These are phyloP conservation scores for Picea glauca DNA, from an alignment of 75 land plant genomes.

Conservation along the genomic window DNA sequence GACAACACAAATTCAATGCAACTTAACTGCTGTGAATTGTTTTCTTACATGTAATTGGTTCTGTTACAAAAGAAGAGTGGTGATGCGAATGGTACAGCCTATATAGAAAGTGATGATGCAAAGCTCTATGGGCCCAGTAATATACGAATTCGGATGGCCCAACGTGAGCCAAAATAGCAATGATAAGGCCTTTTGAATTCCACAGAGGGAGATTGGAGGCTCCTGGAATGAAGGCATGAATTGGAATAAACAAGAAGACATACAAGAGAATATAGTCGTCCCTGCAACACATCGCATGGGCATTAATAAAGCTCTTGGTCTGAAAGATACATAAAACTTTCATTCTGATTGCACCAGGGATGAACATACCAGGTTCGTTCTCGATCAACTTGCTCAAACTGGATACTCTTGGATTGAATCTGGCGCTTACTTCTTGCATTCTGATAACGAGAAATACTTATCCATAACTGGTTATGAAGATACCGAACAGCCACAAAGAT, in stretches of 20 bases:
- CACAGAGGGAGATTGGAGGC: constrained; percentile 42
- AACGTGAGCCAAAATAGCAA: constrained; percentile 41
- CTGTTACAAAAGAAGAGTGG: constrained; percentile 74
- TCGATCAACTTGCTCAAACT: constrained; percentile 43
- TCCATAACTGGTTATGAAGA: constrained; percentile 59
- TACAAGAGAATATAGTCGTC: constrained; percentile 1
- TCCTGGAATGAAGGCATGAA: constrained; percentile 4
- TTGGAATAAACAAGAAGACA: not conserved
- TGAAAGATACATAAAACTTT: no score
- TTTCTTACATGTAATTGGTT: constrained; percentile 80
- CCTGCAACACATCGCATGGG: not conserved
- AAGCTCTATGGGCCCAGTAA: constrained; percentile 88
- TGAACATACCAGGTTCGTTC: constrained; percentile 7
- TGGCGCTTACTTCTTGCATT: constrained; percentile 43
- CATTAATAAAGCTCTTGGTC: no score
- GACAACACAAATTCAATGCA: no score
- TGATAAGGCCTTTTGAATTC: constrained; percentile 45
- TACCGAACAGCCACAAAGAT: constrained; percentile 30
- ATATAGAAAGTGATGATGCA: constrained; percentile 85
- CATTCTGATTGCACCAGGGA: not conserved
- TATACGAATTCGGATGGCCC: constrained; percentile 88
- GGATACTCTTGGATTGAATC: constrained; percentile 41
- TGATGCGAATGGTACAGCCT: constrained; percentile 87
- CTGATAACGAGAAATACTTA: constrained; percentile 45
- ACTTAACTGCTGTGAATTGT: no score